These are phyloP conservation scores for Chimonanthus salicifolius DNA, from an alignment of 164 flowering plant genomes.

Conservation along the genomic window DNA sequence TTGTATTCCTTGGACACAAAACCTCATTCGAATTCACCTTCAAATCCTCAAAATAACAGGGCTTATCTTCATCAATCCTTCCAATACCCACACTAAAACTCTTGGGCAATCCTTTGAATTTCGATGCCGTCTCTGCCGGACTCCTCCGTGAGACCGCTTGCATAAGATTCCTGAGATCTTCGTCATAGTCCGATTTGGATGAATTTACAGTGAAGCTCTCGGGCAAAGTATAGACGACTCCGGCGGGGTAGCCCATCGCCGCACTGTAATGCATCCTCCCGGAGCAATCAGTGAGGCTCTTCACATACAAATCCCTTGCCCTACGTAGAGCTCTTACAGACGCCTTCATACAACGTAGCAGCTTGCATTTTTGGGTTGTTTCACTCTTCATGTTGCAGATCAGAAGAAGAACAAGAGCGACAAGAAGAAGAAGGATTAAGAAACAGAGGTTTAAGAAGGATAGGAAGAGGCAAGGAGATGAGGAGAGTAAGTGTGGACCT, in stretches of 20 bases:
- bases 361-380: constrained; percentile 12
- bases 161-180: constrained; percentile 41
- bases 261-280: constrained; percentile 15
- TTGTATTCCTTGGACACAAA: constrained; percentile 6
- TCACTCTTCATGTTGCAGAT: constrained; percentile 10
- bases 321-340: constrained; percentile 31
- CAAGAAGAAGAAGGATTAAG: background rate
- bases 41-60: constrained; percentile 37
- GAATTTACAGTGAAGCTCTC: constrained; percentile 36
- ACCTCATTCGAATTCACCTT: background rate
- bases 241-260: constrained; percentile 16
- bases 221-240: constrained; percentile 23
- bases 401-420: background rate
- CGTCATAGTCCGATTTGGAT: constrained; percentile 18
- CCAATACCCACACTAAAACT: constrained; percentile 47
- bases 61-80: constrained; percentile 63
- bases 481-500: background rate
- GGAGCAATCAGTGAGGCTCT: constrained; percentile 29
- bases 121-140: background rate
- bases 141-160: constrained; percentile 34
- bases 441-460: no score
- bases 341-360: constrained; percentile 22
- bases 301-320: constrained; percentile 38
- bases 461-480: background rate
- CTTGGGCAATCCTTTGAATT: constrained; percentile 17